Evolutionary conservation across 2,329 filamentous ascomycete genomes (phyloP), one percentile per base, ranked within the genome.

Genomic region (Diaporthe batatas): DNA sequence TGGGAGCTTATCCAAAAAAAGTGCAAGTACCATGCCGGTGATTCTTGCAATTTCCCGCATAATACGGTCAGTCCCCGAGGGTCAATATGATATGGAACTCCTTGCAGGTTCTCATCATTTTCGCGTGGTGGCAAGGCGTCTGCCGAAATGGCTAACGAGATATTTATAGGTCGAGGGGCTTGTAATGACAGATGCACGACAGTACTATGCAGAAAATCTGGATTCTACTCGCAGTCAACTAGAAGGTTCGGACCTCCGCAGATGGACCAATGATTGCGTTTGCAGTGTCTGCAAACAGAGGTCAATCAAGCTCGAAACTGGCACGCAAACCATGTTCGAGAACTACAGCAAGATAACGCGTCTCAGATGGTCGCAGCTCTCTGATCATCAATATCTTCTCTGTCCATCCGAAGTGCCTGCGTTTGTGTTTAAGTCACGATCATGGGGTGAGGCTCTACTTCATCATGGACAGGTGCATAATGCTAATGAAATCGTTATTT

Each of bases 351-450:
- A 2, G 8, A 53, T 39, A 29, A 55, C 53, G 2, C 54, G 25
- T 8, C 7, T 18, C 14, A 12, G 25, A 5, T 6, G 3, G 3
- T 2, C 21, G 18, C 2, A 7, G 1, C 21, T 70, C 10, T 23
- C 42, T 4, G 18, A 36, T 25, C 68, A 70, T 36, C 2, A 76
- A 32, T 77, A 75, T 42, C 69, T 78, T 2, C 71, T 78, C 11
- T 78, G 75, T 51, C 53, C 64, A 4, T 49, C 21, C 3, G 32
- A 70, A 14, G 73, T 77, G 3, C 25, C 21, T 1, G 74, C 72
- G 4, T 78, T 76, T 58, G 75, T 78, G 2, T 78, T 78, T 55
- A 73, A 72, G 32, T 75, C 73, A 1, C 71, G 75, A 42, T 72
- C 23, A 51, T 78, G 77, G 77, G 74, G 76, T 78, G 36, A 74